Evolutionary conservation across 176 grass and related monocot species (phyloP), one percentile per base, ranked within the genome.

Genomic region (Aegilops sharonensis): DNA sequence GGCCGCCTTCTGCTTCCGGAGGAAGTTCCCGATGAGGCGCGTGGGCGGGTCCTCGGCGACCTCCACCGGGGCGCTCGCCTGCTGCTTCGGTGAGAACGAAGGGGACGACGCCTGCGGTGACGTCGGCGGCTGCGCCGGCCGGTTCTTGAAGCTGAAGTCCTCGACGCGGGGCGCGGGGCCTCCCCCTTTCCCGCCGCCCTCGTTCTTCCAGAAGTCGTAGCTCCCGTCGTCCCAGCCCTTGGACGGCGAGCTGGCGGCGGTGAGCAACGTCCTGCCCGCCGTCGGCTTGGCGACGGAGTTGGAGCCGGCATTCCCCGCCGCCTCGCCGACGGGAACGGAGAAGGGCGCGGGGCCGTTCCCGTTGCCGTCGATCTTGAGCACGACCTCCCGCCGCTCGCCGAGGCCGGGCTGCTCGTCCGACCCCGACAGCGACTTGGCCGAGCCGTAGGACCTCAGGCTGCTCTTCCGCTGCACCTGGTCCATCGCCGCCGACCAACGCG

Each of bases 11-110:
- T 93, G 92, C 77, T 89, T 91, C 24, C 79, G 89, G n/a, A 99
- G 78, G 89, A 99, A 99, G 56, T 82, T 92, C 39, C 83, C 88
- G 75, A 99, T 99, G 72, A 96, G 87, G 40, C 87, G 88, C 64
- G 97, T 90, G 32, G 97, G 94, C 36, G 97, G 97, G 78, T 96
- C 97, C 85, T 89, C 85, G 13, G 13, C 87, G 71, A 30, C 79
- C 4, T 78, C 86, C 39, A 62, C 36, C 4, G 35, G 9, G 40
- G 40, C 40, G 40, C 40, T 42, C 40, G 40, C 40, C 40, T 42
- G 40, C 63, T 11, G 30, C 76, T 50, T 82, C 12, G 77, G 81
- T 23, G 85, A 39, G 29, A 87, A 48, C 27, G 85, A 50, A 1
- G 81, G 89, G 27, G 89, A 91, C 23, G 84, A 11, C 2, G 62